These are phyloP conservation scores for Ramichloridium luteum DNA, from an alignment of 2,329 filamentous ascomycete species.

Conservation along the genomic window DNA sequence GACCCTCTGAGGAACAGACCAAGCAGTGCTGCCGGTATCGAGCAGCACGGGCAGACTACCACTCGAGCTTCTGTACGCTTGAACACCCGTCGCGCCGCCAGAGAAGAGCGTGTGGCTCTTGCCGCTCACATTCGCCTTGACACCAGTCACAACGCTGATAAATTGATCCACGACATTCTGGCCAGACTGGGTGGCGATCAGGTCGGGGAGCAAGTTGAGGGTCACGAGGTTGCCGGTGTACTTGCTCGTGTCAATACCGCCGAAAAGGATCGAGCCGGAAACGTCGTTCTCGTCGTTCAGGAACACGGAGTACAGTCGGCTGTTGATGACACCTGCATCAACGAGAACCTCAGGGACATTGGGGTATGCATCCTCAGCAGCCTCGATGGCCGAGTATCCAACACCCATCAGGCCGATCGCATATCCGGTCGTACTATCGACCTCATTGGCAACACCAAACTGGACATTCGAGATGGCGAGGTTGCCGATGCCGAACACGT, in stretches of 20 bases:
- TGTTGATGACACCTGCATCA: conserved; percentile 20
- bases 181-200: conserved; percentile 5
- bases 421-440: conserved; percentile 19
- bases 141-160: conserved; percentile 19
- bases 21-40: conserved; percentile 23
- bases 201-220: conserved; percentile 19
- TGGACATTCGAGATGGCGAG: conserved; percentile 19
- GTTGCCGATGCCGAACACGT: conserved; percentile 21
- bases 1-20: conserved; percentile 14
- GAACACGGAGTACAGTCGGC: conserved; percentile 22
- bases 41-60: conserved; percentile 18
- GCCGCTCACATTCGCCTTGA: conserved; percentile 12
- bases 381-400: conserved; percentile 21
- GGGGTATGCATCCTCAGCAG: conserved; percentile 17
- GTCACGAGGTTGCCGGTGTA: conserved; percentile 22
- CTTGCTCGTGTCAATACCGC: conserved; percentile 24
- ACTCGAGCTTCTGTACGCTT: conserved; percentile 12
- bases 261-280: conserved; percentile 24
- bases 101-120: conserved; percentile 13
- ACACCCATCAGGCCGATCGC: conserved; percentile 23
- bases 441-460: conserved; percentile 20
- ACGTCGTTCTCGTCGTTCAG: conserved; percentile 18
- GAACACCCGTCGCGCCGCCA: conserved; percentile 9
- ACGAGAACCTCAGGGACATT: conserved; percentile 24
- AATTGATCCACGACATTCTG: conserved; percentile 15